Evolutionary conservation across 352 stramenopile genomes (phyloP), one percentile per base, ranked within the genome.

Genomic region (Lagenidium giganteum): DNA sequence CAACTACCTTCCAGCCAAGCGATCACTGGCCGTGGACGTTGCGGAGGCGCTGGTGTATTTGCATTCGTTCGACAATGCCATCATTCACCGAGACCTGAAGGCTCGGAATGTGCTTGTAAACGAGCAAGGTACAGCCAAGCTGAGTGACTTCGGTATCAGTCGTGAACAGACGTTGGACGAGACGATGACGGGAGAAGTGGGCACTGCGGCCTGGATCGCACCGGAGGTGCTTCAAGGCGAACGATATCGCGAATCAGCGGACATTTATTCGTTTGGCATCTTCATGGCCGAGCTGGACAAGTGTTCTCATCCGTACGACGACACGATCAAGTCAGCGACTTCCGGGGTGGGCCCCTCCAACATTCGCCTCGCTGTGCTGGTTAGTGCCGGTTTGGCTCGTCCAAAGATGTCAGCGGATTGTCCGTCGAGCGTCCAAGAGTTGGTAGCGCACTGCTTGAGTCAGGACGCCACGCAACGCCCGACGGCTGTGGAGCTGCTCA

Each of bases 231-330:
- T 70, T 23, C 54, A 58, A 8, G 60, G 59, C 7, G 48, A 23
- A 16, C 49, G 54, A 8, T 71, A 69, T 42, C 54, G 33, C 1
- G 65, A 72, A 26, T 56, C 45, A 11, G 52, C 51, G 3, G 65
- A 73, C 47, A 56, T 70, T 32, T 70, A 66, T 47, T 70, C 65
- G 27, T 70, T 72, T 33, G 61, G 61, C 7, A 55, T 68, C 1
- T 18, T 76, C 4, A 41, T 72, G 18, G 56, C 54, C 18, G 60
- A 75, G 28, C 41, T 71, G 6, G 60, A 60, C 20, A 70, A 55
- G 23, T 51, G 44, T 22, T 25, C 30, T 17, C 21, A 39, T 16
- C 47, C 61, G 27, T 70, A 57, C 49, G 9, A 41, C 2, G 17
- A 47, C 8, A 23, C 16, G 18, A 24, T 27, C 20, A 54, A 50